phyloP scores from a whole-genome alignment of 805 yeast genomes.

The Lachancea nothofagi region DNA sequence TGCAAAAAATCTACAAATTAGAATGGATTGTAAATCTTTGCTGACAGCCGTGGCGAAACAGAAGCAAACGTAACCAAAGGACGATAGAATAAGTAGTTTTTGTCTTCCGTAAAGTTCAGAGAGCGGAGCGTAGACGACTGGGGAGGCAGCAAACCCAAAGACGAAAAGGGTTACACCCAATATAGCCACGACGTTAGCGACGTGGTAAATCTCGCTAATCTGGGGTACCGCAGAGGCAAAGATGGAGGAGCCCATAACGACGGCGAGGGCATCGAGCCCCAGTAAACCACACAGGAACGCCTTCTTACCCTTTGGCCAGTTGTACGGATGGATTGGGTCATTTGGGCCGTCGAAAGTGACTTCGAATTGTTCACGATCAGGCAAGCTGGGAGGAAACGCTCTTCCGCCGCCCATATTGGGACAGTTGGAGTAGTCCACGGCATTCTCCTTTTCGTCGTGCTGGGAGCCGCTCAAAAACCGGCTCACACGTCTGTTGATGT shows the following conservation, averaged over 20 bases:
- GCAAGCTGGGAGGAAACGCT: conserved; percentile 56
- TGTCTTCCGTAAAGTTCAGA: conserved; percentile 76
- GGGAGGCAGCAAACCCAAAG: conserved; percentile 92
- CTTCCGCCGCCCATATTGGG: conserved; percentile 66
- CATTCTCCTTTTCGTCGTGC: conserved; percentile 24
- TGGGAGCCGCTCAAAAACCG: conserved; percentile 40
- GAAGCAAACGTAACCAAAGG: conserved; percentile 53
- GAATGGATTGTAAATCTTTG: conserved; percentile 67
- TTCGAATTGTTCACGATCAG: conserved; percentile 48
- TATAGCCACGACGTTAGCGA: conserved; percentile 64
- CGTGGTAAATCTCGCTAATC: conserved; percentile 47
- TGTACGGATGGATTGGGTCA: conserved; percentile 77
- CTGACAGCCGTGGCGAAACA: conserved; percentile 74
- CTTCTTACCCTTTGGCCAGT: conserved; percentile 56
- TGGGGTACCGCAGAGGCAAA: conserved; percentile 57
- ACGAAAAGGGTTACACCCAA: conserved; percentile 77
- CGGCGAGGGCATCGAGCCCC: conserved; percentile 45
- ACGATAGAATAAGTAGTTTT: conserved; percentile 50
- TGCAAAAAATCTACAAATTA: conserved; percentile 73
- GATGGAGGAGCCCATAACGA: conserved; percentile 80
- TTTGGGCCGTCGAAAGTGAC: conserved; percentile 73
- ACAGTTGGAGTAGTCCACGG: conserved; percentile 34
- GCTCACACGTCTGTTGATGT: conserved; percentile 35
- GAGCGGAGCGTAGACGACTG: conserved; percentile 83
- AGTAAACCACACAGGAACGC: conserved; percentile 39